phyloP scores from a whole-genome alignment of 257 asterid genomes.

The Nicotiana tomentosiformis region DNA sequence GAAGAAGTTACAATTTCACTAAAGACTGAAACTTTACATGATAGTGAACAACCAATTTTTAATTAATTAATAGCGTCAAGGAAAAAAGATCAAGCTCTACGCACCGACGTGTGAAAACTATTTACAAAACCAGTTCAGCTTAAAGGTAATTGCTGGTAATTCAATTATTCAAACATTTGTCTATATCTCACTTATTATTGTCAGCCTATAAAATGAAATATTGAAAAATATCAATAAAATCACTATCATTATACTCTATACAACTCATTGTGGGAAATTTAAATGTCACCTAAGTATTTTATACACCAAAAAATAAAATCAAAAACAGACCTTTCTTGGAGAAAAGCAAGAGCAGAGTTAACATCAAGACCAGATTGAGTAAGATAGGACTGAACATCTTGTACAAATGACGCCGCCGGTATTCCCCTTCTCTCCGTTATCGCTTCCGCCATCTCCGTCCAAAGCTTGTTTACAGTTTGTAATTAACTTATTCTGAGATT shows the following conservation, averaged over 20 bases:
- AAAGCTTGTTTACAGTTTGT: neutral
- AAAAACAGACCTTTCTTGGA: constrained; percentile 72
- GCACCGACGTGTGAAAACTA: too few relatives aligned
- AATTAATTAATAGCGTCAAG: neutral
- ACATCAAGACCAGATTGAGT: constrained; percentile 67
- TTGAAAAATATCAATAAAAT: neutral
- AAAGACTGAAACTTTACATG: neutral
- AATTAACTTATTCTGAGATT: too few relatives aligned
- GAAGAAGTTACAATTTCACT: neutral
- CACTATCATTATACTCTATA: neutral
- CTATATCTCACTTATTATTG: too few relatives aligned
- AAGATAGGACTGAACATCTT: constrained; percentile 83
- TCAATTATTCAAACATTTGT: too few relatives aligned
- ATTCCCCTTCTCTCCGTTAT: constrained; percentile 76
- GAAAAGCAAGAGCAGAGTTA: constrained; percentile 73
- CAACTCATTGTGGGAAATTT: neutral
- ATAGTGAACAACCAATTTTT: neutral
- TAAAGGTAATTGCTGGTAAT: too few relatives aligned
- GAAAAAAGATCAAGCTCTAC: too few relatives aligned
- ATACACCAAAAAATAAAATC: neutral
- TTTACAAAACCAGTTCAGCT: too few relatives aligned
- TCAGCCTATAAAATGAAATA: neutral
- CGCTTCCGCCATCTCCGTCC: constrained; percentile 4
- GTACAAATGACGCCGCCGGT: constrained; percentile 89
- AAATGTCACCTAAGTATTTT: neutral